Evolutionary conservation across 2,329 filamentous ascomycete genomes (phyloP).

Genomic region (Lasiodiplodia gonubiensis): DNA sequence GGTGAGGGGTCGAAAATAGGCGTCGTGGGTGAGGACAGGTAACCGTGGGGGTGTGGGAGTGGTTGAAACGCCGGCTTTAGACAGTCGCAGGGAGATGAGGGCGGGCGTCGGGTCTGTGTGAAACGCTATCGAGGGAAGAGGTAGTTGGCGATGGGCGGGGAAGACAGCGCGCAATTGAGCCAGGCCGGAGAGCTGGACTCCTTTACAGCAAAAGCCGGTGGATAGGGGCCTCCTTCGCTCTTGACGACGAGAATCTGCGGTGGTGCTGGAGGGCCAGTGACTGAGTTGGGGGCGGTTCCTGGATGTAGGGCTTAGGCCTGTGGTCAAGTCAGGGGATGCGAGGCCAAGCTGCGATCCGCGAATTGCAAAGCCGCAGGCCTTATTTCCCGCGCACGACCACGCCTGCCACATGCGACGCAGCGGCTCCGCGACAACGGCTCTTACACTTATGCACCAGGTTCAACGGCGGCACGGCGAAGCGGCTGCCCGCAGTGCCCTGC

Average conservation of each 20-base stretch:
- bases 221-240: slow-evolving; percentile 28
- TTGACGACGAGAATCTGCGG: neutral
- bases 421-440: slow-evolving; percentile 7
- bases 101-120: slow-evolving; percentile 13
- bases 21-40: slow-evolving; percentile 17
- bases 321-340: slow-evolving; percentile 25
- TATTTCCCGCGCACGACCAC: slow-evolving; percentile 23
- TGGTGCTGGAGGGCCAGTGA: slow-evolving; percentile 23
- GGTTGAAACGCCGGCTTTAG: slow-evolving; percentile 27
- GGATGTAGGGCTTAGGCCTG: slow-evolving; percentile 29
- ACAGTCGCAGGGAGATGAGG: slow-evolving; percentile 26
- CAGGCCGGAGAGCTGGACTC: slow-evolving; percentile 4
- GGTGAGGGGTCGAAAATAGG: slow-evolving; percentile 5
- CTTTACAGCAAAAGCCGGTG: slow-evolving; percentile 7
- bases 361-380: slow-evolving; percentile 25
- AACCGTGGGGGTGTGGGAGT: slow-evolving; percentile 19
- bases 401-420: slow-evolving; percentile 19
- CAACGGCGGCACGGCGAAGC: slow-evolving; percentile 3
- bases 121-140: slow-evolving; percentile 11
- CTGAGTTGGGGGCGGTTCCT: slow-evolving; percentile 24
- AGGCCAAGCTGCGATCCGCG: slow-evolving; percentile 27
- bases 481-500: neutral
- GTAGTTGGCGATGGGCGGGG: neutral
- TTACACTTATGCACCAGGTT: neutral
- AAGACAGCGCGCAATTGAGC: slow-evolving; percentile 12